Base-by-base conservation (phyloP, 805 yeast species). In the Pichia nanzhaoensis region DNA sequence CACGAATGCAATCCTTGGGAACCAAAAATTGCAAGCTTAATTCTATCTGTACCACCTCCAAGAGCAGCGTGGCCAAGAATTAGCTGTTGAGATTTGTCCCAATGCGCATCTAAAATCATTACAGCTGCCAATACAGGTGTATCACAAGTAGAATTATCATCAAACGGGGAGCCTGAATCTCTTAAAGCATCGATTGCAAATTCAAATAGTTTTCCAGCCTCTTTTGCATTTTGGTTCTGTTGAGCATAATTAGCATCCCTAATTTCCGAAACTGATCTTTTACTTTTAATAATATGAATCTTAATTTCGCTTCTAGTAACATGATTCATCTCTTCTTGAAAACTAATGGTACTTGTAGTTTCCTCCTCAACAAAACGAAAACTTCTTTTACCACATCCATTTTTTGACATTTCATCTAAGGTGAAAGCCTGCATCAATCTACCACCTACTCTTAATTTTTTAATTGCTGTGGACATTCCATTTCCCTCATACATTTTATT, bases 371-470 rank as follows among this genome's bases (percentile, higher is more conserved):
- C 80, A 51, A 88, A 84, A 49, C 78, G 77, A 63, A 88, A 88
- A 4, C 84, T 71, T 49, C 97, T 68, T 51, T 80, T 76, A 10
- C 96, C 95, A 57, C 86, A 76, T 0, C 93, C 90, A 38, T 77
- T 74, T 34, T 82, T 67, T 43, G 78, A 62, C 95, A 91, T 87
- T 58, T 89, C 96, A 54, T 90, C 97, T 54, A 79, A 80, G 0
- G 97, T 90, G 61, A 75, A 89, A 1, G 96, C 95, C 55, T 87
- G 91, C 95, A 87, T 86, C 63, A 90, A 63, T 54, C 95, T 72
- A 4, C 84, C 95, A 3, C 86, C 96, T 49, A 88, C 77, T 55
- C 93, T 77, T 51, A 91, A 60, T 59, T 87, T 87, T 51, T 68
- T 70, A 17, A 84, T 66, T 1, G 96, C 96, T 5, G 80, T 60